Evolutionary conservation across 306 rosid species (phyloP).

Genomic region (Prunus kanzakura): DNA sequence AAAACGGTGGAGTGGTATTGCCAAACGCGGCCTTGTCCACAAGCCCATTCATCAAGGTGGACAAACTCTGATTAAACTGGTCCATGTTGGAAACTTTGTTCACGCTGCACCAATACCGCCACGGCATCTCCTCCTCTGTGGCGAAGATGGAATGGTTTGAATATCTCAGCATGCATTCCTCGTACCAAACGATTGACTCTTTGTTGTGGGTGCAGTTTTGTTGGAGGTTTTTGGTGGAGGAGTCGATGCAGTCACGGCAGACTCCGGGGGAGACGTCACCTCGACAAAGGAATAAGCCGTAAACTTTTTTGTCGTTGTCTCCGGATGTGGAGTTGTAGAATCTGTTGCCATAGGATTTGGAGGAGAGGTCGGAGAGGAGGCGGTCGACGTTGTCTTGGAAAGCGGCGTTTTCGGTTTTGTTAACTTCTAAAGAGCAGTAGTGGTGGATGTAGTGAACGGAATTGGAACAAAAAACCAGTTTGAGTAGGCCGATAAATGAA

Average conservation of each 20-base stretch:
- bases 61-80: slow-evolving; percentile 1
- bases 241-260: slow-evolving; percentile 40
- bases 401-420: not conserved
- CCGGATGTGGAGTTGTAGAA: slow-evolving; percentile 29
- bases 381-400: not conserved
- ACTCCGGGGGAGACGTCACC: slow-evolving; percentile 30
- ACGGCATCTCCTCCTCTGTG: slow-evolving; percentile 15
- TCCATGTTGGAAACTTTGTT: not conserved
- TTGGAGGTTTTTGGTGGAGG: slow-evolving; percentile 17
- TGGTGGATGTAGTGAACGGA: not conserved
- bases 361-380: slow-evolving; percentile 19
- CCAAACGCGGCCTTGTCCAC: not conserved
- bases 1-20: not conserved
- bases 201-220: slow-evolving; percentile 20
- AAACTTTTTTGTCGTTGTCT: slow-evolving; percentile 7
- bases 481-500: not conserved
- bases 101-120: not conserved
- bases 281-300: slow-evolving; percentile 52
- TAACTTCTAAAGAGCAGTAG: not conserved
- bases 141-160: slow-evolving; percentile 29
- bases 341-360: not conserved
- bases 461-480: not conserved
- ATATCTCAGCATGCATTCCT: slow-evolving; percentile 49
- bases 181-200: slow-evolving; percentile 48
- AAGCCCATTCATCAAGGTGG: slow-evolving; percentile 1